phyloP scores from a whole-genome alignment of 306 rosid genomes.

The Casuarina cunninghamiana region DNA sequence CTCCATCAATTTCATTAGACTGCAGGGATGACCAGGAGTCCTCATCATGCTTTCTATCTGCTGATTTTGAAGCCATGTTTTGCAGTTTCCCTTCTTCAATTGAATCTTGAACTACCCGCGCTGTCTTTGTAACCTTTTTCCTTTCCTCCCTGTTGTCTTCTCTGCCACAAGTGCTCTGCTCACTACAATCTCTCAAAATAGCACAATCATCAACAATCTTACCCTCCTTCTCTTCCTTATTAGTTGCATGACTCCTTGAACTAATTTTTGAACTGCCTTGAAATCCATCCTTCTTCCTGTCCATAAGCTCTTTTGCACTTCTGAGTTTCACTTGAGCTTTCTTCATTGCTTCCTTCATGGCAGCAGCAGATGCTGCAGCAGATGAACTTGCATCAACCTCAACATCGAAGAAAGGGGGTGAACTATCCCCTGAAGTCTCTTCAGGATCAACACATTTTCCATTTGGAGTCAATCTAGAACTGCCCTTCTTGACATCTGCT shows the following conservation, averaged over 20 bases:
- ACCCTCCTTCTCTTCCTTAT: constrained; percentile 37
- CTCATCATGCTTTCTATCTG: constrained; percentile 37
- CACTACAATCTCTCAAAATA: constrained; percentile 42
- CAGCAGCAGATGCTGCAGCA: constrained; percentile 66
- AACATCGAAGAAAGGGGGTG: constrained; percentile 81
- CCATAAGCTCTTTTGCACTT: constrained; percentile 67
- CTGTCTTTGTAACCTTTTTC: constrained; percentile 43
- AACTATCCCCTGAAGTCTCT: constrained; percentile 45
- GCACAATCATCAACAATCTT: constrained; percentile 34
- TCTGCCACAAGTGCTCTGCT: constrained; percentile 36
- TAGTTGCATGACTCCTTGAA: constrained; percentile 38
- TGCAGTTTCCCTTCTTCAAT: constrained; percentile 38
- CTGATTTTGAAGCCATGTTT: constrained; percentile 29
- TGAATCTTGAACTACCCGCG: constrained; percentile 38
- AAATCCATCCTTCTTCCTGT: constrained; percentile 49
- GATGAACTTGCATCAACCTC: constrained; percentile 87
- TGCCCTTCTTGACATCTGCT: constrained; percentile 48
- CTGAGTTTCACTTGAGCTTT: constrained; percentile 55
- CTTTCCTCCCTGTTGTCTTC: constrained; percentile 52
- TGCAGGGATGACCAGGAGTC: constrained; percentile 54
- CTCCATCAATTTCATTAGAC: constrained; percentile 47
- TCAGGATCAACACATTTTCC: constrained; percentile 41
- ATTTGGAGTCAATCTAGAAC: constrained; percentile 37
- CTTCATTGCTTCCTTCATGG: constrained; percentile 63
- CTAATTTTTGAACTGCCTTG: constrained; percentile 42